phyloP scores from a whole-genome alignment of 2,329 filamentous ascomycete genomes.

The Ophiognomonia clavigignenti-juglandacearum region DNA sequence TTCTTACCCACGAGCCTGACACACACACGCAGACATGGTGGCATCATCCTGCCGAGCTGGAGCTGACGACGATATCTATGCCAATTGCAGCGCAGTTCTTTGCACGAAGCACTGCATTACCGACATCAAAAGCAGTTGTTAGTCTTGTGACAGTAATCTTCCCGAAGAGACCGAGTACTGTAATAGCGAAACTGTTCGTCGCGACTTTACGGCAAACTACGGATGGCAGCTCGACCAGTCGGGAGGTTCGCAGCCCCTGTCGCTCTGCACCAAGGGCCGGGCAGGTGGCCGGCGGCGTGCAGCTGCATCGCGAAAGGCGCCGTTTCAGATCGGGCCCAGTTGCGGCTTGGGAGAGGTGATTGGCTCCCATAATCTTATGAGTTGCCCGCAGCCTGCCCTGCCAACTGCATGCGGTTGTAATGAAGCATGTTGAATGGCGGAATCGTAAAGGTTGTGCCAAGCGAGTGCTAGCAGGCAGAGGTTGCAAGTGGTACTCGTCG shows the following conservation, averaged over 20 bases:
- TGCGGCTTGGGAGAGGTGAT: not conserved
- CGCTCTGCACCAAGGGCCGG: not conserved
- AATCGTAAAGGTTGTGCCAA: too few relatives aligned
- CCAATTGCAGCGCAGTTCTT: too few relatives aligned
- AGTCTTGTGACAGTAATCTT: not conserved
- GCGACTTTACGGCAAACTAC: not conserved
- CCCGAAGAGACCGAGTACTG: too few relatives aligned
- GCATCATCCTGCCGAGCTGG: too few relatives aligned
- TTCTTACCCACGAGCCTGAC: too few relatives aligned
- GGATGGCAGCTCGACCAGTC: not conserved
- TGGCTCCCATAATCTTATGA: not conserved
- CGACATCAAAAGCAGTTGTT: not conserved
- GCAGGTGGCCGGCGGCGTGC: not conserved
- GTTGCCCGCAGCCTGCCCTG: constrained; percentile 1
- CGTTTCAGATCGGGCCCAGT: constrained; percentile 7
- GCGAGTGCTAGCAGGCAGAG: too few relatives aligned
- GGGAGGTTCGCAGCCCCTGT: not conserved
- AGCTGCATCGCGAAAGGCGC: not conserved
- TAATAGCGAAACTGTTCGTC: too few relatives aligned
- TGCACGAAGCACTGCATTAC: too few relatives aligned
- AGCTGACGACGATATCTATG: not conserved
- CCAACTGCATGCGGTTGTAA: not conserved
- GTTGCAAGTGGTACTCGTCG: too few relatives aligned
- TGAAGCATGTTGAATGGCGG: not conserved
- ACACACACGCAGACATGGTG: too few relatives aligned